phyloP scores from a whole-genome alignment of 306 rosid genomes.

The Glycine latifolia region DNA sequence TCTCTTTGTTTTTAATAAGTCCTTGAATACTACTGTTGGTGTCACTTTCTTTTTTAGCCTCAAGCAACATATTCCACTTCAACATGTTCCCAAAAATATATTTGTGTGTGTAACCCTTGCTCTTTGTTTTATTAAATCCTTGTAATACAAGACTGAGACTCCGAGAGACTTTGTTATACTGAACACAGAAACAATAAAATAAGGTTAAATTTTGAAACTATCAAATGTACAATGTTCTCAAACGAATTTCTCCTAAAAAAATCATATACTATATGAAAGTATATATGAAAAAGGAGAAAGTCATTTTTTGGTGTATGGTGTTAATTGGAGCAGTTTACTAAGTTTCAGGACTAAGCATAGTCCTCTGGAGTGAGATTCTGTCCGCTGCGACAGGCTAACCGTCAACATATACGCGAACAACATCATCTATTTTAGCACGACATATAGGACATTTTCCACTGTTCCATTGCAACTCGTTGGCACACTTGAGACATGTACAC shows the following conservation, averaged over 20 bases:
- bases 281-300: conserved; percentile 55
- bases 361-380: conserved; percentile 63
- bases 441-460: conserved; percentile 89
- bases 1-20: too few relatives aligned
- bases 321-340: conserved; percentile 39
- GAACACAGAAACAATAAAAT: background rate
- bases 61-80: background rate
- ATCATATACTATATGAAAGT: conserved; percentile 39
- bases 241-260: conserved; percentile 36
- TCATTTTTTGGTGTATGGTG: background rate
- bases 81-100: background rate
- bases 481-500: conserved; percentile 91
- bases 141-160: background rate
- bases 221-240: too few relatives aligned
- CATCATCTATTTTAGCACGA: conserved; percentile 75
- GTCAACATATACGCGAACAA: conserved; percentile 65
- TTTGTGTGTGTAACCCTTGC: background rate
- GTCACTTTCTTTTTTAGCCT: background rate
- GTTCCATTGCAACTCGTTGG: conserved; percentile 82
- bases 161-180: background rate
- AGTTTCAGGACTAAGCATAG: conserved; percentile 42
- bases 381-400: conserved; percentile 49
- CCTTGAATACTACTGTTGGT: background rate
- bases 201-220: background rate
- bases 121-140: background rate